Base-by-base conservation (phyloP, 768 basidiomycete species). In the Crassisporium funariophilum region DNA sequence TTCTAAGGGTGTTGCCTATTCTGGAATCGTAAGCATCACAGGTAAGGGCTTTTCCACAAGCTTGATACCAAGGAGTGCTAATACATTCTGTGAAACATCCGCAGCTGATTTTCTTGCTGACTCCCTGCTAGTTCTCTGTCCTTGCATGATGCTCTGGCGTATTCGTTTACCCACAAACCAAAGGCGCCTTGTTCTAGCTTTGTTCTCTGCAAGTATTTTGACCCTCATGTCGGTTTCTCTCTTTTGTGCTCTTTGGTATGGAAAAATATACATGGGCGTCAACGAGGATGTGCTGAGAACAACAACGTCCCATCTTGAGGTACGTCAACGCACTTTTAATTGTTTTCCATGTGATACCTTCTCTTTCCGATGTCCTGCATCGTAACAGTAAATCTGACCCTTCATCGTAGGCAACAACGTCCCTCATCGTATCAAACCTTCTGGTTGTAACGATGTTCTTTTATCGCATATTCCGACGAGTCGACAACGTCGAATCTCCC, bases 361-460 rank as follows among this genome's bases (percentile, higher is more conserved):
- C 17, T 45, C 19, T 11, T 23, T 20, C 12, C 11, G 13, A 4
- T 16, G 16, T 12, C 20, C 19, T 11, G 10, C 5, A 13, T 45
- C 24, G 8, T 46, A n/a, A n/a, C n/a, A n/a, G n/a, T n/a, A n/a
- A n/a, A n/a, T n/a, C n/a, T n/a, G n/a, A n/a, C n/a, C n/a, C n/a
- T n/a, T n/a, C n/a, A n/a, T 23, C 5, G 19, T 25, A 47, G 46
- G 37, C 37, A 2, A 40, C 46, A 5, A 33, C 24, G 4, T 27
- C 46, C 9, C 25, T 47, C 15, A 47, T 47, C 16, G 46, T 47
- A 5, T 47, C 37, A 25, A 47, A 47, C 29, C 15, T 40, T 12
- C 13, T 47, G 5, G 25, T 47, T 22, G 27, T 47, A 6, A 39
- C 37, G 4, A 35, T 34, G 38, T 47, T 47, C 13, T 41, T 47